Base-by-base conservation (phyloP, 805 yeast genomes). In the Saccharomyces eubayanus region DNA sequence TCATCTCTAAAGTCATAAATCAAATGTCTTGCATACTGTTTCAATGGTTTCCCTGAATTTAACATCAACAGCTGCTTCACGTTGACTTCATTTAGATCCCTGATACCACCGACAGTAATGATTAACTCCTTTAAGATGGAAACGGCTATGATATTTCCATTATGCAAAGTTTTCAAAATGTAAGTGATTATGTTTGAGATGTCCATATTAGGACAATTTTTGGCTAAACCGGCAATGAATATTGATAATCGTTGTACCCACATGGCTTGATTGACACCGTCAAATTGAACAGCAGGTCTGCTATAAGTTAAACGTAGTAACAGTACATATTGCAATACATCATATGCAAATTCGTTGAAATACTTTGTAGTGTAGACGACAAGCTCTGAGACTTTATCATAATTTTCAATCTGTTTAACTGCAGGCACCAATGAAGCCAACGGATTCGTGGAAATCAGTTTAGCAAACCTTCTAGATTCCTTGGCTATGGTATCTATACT, bases 171-270 rank as follows among this genome's bases (percentile, higher is more conserved):
- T 60, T 85, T 86, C 45, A 85, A 62, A 6, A 86, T 68, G 62
- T 77, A 85, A 1, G 72, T 70, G 14, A 89, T 64, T 11, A 92
- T 70, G 3, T 92, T 89, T 3, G 73, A 66, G 40, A 87, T 63
- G 59, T 84, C 84, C 72, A 92, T 81, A 2, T 57, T 68, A 55
- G 40, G 81, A 73, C 72, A 83, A 74, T 47, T 76, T 66, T 59
- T 78, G 69, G 67, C 89, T 4, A 90, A 70, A 53, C 85, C 82
- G 0, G 96, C 96, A 51, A 88, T 80, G 64, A 92, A 91, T 0
- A 82, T 74, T 0, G 96, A 79, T 31, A 92, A 73, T 24, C 96
- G 86, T 61, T 86, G 94, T 31, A 90, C 77, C 98, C 98, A 92
- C 60, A 80, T 83, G 28, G 86, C 75, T 54, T 87, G 91, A 60